Conservation (phyloP, 805 yeast genomes). For the Metschnikowia lunata region DNA sequence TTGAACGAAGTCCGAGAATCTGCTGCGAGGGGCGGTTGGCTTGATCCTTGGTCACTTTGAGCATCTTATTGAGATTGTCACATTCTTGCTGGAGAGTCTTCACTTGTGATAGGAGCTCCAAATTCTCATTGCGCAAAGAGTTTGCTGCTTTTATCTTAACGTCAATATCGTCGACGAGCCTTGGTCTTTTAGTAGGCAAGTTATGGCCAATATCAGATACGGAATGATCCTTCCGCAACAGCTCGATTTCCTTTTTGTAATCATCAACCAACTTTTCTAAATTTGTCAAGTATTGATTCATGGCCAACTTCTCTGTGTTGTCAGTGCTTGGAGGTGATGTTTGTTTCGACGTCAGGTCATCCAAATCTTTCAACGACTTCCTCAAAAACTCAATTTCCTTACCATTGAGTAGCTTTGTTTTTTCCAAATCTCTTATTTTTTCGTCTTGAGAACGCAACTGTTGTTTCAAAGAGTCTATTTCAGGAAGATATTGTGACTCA, state of each 20-base stretch:
- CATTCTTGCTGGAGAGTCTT: conserved; percentile 35
- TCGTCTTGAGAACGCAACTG: conserved; percentile 14
- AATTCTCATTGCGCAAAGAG: conserved; percentile 39
- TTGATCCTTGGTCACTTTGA: conserved; percentile 21
- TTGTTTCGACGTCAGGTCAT: conserved; percentile 19
- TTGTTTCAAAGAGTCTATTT: conserved; percentile 13
- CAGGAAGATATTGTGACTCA: conserved; percentile 12
- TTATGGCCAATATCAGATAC: conserved; percentile 2
- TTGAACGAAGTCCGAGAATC: conserved; percentile 59
- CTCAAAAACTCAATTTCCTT: conserved; percentile 59
- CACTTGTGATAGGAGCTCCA: conserved; percentile 32
- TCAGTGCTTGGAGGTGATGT: conserved; percentile 12
- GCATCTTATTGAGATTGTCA: conserved; percentile 32
- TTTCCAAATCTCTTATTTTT: conserved; percentile 38
- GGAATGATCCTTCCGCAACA: conserved; percentile 32
- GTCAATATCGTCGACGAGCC: conserved; percentile 19
- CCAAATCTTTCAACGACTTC: conserved; percentile 50
- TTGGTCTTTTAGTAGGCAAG: conserved; percentile 25
- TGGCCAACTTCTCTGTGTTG: conserved; percentile 23
- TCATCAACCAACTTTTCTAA: conserved; percentile 50
- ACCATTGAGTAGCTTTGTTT: conserved; percentile 47
- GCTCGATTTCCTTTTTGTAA: conserved; percentile 49
- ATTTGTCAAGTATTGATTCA: conserved; percentile 34
- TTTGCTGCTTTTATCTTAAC: conserved; percentile 16
- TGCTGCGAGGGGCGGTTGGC: conserved; percentile 25